Evolutionary conservation across 306 rosid species (phyloP), one percentile per base, ranked within the genome.

Genomic region (Albizia julibrissin): DNA sequence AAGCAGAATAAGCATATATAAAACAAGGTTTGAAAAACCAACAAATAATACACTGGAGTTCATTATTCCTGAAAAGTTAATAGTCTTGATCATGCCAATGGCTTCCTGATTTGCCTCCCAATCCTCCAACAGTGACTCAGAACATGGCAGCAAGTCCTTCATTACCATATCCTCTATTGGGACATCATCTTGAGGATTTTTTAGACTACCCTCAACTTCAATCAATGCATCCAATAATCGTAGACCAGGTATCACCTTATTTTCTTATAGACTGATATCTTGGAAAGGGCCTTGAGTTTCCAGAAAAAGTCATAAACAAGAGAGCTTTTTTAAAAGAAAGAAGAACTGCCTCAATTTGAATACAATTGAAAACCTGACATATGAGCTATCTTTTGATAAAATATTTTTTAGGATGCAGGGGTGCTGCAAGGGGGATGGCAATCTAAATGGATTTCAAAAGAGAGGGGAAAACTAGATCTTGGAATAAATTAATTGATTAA

Each of bases 391-490:
- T 37, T 69, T 19, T 31, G 21, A 6, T 39, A 39, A 21, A 39
- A 21, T 69, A 69, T 37, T 69, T 24, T 61, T 61, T 26, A 9
- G 68, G 6, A 18, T 5, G 16, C 61, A 52, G 61, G 59, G 61
- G 61, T 52, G 24, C 61, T 19, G 10, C 61, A 52, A 5, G 24
- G 61, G 62, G 8, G 2, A 10, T 16, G 46, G 21, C 3, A 9
- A 33, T 31, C 21, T 31, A 5, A 67, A 67, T 16, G 26, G 40
- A 34, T 21, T 34, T 34, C 46, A 18, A 18, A 66, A 19, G 46
- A n/a, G 46, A 67, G 46, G 14, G 26, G 73, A 50, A 69, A 69
- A 33, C 54, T 59, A 72, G 62, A 83, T 50, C 69, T 42, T 33
- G 61, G 27, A 70, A 64, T 12, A 79, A 72, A 39, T n/a, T n/a